Conservation (phyloP, 1,139 yeast species). For the Scheffersomyces segobiensis region DNA sequence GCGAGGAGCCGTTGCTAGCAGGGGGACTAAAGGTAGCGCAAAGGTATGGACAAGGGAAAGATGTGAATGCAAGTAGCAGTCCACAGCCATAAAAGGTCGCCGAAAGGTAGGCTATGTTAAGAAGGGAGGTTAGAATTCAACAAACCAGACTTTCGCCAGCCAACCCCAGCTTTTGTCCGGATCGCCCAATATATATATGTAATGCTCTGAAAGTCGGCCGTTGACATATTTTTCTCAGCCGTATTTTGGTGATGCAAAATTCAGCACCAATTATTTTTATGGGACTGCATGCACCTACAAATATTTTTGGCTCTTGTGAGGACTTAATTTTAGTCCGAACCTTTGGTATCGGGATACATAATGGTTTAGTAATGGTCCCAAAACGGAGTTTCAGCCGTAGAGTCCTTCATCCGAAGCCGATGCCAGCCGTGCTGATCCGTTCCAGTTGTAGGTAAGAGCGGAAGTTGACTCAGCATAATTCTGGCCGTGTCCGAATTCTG, state of each 20-base stretch:
- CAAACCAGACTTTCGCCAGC: neutral
- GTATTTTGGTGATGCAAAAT: neutral
- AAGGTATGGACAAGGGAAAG: neutral
- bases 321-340: neutral
- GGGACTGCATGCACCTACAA: neutral
- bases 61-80: neutral
- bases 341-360: neutral
- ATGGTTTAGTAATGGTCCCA: neutral
- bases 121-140: neutral
- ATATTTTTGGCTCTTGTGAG: neutral
- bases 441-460: neutral
- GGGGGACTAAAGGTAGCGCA: neutral
- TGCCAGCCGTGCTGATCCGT: neutral
- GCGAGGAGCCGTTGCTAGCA: neutral
- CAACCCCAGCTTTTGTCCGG: neutral
- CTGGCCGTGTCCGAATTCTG: neutral
- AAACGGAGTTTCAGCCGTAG: neutral
- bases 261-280: neutral
- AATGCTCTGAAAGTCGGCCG: neutral
- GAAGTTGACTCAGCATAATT: neutral
- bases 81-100: neutral
- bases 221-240: conserved; percentile 1
- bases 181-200: neutral
- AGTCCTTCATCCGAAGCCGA: neutral
- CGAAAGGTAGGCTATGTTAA: neutral